These are phyloP conservation scores for Populus simonii DNA, from an alignment of 345 rosid species.

Conservation along the genomic window DNA sequence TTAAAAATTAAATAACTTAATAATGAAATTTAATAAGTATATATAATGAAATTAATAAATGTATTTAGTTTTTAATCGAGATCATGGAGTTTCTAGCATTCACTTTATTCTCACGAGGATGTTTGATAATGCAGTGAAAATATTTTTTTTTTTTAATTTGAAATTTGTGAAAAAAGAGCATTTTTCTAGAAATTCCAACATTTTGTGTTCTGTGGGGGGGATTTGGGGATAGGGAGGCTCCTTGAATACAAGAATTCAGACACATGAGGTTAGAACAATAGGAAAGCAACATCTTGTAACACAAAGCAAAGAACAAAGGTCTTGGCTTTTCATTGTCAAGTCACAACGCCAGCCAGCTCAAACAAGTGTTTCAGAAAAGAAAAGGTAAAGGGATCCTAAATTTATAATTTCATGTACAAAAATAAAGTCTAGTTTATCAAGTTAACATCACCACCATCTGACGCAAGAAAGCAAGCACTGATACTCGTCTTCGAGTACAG, in stretches of 20 bases:
- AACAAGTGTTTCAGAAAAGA: too few species aligned
- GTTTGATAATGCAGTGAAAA: too few species aligned
- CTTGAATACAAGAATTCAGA: not conserved
- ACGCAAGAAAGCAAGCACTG: not conserved
- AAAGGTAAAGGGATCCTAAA: too few species aligned
- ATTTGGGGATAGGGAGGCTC: not conserved
- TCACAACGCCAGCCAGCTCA: not conserved
- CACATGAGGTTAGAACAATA: not conserved
- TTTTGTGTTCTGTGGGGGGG: not conserved
- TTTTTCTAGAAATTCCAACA: not conserved
- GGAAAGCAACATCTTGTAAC: not conserved
- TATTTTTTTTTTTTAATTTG: too few species aligned
- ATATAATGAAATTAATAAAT: too few species aligned
- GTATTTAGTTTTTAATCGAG: too few species aligned
- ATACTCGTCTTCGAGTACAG: not conserved
- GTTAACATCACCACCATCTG: not conserved
- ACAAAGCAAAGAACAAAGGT: not conserved
- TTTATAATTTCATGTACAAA: too few species aligned
- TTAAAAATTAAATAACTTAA: too few species aligned
- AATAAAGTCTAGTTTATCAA: not conserved
- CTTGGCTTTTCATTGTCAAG: not conserved
- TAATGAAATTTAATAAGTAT: too few species aligned
- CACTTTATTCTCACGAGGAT: too few species aligned
- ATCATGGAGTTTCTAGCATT: too few species aligned
- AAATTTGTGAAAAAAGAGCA: too few species aligned